Percentiles rank a stretch among this genome's conserved stretches.
phyloP scores from a whole-genome alignment of 2,329 filamentous ascomycete genomes.

The Pseudogymnoascus sp. region DNA sequence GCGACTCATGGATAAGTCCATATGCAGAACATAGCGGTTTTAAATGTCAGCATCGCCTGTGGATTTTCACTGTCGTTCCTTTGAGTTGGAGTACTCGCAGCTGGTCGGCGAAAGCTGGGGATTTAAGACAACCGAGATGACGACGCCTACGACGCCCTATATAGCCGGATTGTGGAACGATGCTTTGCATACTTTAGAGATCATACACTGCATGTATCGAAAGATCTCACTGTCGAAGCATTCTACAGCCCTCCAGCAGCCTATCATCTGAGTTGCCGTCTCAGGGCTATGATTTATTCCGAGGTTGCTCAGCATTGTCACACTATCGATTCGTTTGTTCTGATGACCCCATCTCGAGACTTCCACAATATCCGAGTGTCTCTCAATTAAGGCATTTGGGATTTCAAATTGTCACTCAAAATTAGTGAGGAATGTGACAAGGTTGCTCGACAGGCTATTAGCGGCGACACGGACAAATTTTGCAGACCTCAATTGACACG shows the following conservation, averaged over 20 bases:
- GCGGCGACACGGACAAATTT: constrained; percentile 12
- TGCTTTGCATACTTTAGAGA: constrained; percentile 17
- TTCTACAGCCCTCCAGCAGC: constrained; percentile 14
- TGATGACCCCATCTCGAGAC: constrained; percentile 15
- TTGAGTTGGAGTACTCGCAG: constrained; percentile 14
- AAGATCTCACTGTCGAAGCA: constrained; percentile 15
- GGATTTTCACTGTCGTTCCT: constrained; percentile 13
- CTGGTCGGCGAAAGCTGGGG: constrained; percentile 12
- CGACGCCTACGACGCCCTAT: constrained; percentile 15
- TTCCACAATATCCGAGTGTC: constrained; percentile 12
- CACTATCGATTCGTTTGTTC: constrained; percentile 15
- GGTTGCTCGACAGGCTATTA: constrained; percentile 12
- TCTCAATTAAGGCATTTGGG: constrained; percentile 12
- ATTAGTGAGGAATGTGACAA: background rate
- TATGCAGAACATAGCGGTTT: constrained; percentile 14
- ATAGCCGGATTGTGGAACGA: constrained; percentile 15
- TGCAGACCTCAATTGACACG: constrained; percentile 14
- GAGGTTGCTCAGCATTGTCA: constrained; percentile 14
- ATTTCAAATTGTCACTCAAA: constrained; percentile 11
- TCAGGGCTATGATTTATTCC: constrained; percentile 11
- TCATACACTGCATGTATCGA: constrained; percentile 11
- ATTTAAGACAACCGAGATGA: constrained; percentile 14
- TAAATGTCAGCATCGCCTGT: constrained; percentile 13
- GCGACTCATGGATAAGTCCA: constrained; percentile 13
- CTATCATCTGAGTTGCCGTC: constrained; percentile 16